Evolutionary conservation across 2,329 filamentous ascomycete genomes (phyloP).

Genomic region (Aureobasidium namibiae): DNA sequence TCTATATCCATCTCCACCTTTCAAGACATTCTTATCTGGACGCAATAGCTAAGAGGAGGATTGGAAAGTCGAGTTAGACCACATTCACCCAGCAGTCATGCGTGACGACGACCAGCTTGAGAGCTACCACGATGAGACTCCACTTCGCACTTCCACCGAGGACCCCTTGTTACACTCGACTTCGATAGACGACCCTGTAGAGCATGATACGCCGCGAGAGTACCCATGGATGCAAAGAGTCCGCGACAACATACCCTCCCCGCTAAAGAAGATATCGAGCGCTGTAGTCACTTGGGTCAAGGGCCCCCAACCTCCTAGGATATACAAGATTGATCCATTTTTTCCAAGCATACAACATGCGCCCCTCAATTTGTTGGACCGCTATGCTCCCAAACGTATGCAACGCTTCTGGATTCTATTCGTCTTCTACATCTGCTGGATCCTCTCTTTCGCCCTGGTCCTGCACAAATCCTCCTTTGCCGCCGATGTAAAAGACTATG

Average conservation of each 20-base stretch:
- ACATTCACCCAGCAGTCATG: slow-evolving; percentile 14
- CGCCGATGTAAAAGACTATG: slow-evolving; percentile 59
- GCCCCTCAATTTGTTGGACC: slow-evolving; percentile 56
- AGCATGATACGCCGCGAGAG: slow-evolving; percentile 10
- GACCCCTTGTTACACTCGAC: slow-evolving; percentile 20
- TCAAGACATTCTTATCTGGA: background rate
- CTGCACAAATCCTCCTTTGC: slow-evolving; percentile 54
- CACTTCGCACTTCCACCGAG: slow-evolving; percentile 17
- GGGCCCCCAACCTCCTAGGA: slow-evolving; percentile 40
- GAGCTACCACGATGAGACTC: slow-evolving; percentile 24
- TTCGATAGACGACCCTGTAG: slow-evolving; percentile 19
- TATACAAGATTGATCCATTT: slow-evolving; percentile 43
- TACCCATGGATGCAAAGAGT: slow-evolving; percentile 21
- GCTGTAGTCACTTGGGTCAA: slow-evolving; percentile 35
- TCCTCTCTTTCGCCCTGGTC: slow-evolving; percentile 60
- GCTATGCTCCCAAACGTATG: slow-evolving; percentile 49
- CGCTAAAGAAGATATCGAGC: slow-evolving; percentile 15
- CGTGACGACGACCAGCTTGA: slow-evolving; percentile 16
- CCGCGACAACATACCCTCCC: slow-evolving; percentile 20
- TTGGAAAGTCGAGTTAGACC: slow-evolving; percentile 11
- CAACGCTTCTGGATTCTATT: slow-evolving; percentile 54
- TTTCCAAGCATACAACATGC: slow-evolving; percentile 60
- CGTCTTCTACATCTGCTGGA: slow-evolving; percentile 57
- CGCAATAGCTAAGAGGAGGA: slow-evolving; percentile 14
- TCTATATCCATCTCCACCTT: background rate